Base-by-base conservation (phyloP, 495 filamentous ascomycete species). In the Xylaria intraflava region DNA sequence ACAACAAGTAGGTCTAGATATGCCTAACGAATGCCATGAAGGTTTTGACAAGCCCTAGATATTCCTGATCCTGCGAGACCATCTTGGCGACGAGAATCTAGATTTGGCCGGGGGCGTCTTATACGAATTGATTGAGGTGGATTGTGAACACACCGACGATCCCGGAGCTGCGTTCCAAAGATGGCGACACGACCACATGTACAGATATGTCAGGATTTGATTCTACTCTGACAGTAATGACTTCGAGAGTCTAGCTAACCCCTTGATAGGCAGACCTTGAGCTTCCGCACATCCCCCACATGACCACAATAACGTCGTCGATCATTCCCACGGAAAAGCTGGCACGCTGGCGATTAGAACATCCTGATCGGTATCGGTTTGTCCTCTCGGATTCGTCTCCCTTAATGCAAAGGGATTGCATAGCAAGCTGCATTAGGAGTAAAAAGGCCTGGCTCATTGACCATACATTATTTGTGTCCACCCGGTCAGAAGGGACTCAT, bases 71-170 rank as follows among this genome's bases (percentile, higher is more conserved):
- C 49, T 67, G 16, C 60, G 65, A 26, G 62, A 68, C 48, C 62
- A 68, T 51, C 58, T 68, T 54, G 65, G 62, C n/a, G 62, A 66
- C 23, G 65, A 68, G 49, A 66, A 68, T 39, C 50, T 68, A 2
- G 61, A 65, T 33, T 49, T 68, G 30, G 65, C 65, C 3, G 62
- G 62, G n/a, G 65, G 65, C 24, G 65, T 68, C 14, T 55, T 68
- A 17, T 68, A 68, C 49, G 62, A 66, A 45, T 41, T 68, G 10
- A 68, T 68, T 36, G 65, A 68, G 47, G 56, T 68, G 33, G 65
- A 68, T 31, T 66, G 60, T 17, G 62, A 64, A 46, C 51, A 68
- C 46, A 64, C 62, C 2, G 65, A 68, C 38, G 65, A 68, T 30
- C 65, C 65, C 24, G 65, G 65, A 12, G 65, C 65, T 6, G 58